Evolutionary conservation across 2,329 filamentous ascomycete species (phyloP).

Genomic region (Raffaelea ambrosiae): DNA sequence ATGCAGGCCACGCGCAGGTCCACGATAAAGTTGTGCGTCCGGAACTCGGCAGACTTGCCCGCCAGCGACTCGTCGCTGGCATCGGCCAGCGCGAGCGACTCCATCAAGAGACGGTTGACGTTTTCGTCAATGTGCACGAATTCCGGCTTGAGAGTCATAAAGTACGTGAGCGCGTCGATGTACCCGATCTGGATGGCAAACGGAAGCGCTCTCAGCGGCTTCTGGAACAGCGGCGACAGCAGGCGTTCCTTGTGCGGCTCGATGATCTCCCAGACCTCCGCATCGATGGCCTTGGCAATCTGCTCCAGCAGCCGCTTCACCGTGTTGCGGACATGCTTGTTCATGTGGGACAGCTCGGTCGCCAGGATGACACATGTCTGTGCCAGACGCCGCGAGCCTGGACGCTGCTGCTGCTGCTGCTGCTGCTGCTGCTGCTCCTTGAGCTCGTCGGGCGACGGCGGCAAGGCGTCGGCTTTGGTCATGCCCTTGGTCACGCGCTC

Average conservation of each 20-base stretch:
- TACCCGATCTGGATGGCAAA: slow-evolving; percentile 96
- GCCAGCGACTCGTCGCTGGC: slow-evolving; percentile 89
- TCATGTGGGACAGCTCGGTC: slow-evolving; percentile 88
- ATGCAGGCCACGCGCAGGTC: slow-evolving; percentile 89
- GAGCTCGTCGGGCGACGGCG: background rate
- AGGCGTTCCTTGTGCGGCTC: slow-evolving; percentile 84
- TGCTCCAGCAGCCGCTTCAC: slow-evolving; percentile 73
- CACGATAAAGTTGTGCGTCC: slow-evolving; percentile 91
- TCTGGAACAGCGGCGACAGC: slow-evolving; percentile 87
- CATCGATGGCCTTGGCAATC: slow-evolving; percentile 67
- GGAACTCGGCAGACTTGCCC: slow-evolving; percentile 86
- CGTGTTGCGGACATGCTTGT: slow-evolving; percentile 84
- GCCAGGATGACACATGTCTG: slow-evolving; percentile 80
- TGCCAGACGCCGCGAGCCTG: slow-evolving; percentile 41
- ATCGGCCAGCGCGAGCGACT: slow-evolving; percentile 88
- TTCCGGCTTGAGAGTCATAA: slow-evolving; percentile 78
- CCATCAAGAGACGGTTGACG: slow-evolving; percentile 81
- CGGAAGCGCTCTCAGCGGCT: slow-evolving; percentile 83
- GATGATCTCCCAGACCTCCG: slow-evolving; percentile 80
- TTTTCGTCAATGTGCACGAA: slow-evolving; percentile 90
- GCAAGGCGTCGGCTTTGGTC: slow-evolving; percentile 61
- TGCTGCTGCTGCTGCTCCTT: background rate
- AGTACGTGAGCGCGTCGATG: slow-evolving; percentile 95
- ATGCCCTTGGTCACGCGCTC: slow-evolving; percentile 69
- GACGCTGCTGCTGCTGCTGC: slow-evolving; percentile 54